Conservation (phyloP, 768 basidiomycete genomes). For the Mycena leptocephala region DNA sequence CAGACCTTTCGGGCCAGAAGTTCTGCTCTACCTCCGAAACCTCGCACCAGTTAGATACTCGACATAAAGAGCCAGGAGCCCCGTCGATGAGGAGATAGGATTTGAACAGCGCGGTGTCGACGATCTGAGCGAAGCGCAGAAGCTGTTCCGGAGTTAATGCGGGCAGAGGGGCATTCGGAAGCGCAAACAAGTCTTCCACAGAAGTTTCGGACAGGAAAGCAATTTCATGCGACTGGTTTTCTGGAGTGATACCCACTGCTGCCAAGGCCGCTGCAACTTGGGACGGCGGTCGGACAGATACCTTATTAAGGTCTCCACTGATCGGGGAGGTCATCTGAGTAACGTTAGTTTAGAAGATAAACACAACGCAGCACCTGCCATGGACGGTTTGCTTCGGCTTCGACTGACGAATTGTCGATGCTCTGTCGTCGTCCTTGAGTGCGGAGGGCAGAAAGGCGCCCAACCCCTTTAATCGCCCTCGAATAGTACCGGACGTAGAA, state of each 20-base stretch:
- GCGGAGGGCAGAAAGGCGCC: conserved; percentile 65
- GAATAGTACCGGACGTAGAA: conserved; percentile 58
- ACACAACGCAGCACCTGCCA: conserved; percentile 43
- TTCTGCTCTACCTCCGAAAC: conserved; percentile 94
- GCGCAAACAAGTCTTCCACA: conserved; percentile 80
- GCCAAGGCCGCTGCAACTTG: conserved; percentile 87
- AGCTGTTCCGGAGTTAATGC: conserved; percentile 88
- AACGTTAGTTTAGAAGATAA: background rate
- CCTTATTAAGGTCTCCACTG: conserved; percentile 90
- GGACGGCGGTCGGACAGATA: conserved; percentile 94
- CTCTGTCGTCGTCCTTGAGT: conserved; percentile 76
- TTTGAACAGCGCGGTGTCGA: conserved; percentile 96
- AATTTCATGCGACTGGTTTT: conserved; percentile 76
- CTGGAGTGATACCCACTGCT: conserved; percentile 76
- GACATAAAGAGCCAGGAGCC: conserved; percentile 86
- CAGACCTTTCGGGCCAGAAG: conserved; percentile 84
- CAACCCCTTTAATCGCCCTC: conserved; percentile 69
- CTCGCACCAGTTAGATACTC: conserved; percentile 97
- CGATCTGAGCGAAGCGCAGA: conserved; percentile 91
- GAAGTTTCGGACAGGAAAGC: conserved; percentile 82
- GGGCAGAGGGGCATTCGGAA: conserved; percentile 84
- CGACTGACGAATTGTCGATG: conserved; percentile 58
- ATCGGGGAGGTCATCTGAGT: conserved; percentile 74
- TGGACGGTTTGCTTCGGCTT: conserved; percentile 50
- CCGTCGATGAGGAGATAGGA: conserved; percentile 88